phyloP scores from a whole-genome alignment of 2,329 filamentous ascomycete species.

The Aspergillus puulaauensis region DNA sequence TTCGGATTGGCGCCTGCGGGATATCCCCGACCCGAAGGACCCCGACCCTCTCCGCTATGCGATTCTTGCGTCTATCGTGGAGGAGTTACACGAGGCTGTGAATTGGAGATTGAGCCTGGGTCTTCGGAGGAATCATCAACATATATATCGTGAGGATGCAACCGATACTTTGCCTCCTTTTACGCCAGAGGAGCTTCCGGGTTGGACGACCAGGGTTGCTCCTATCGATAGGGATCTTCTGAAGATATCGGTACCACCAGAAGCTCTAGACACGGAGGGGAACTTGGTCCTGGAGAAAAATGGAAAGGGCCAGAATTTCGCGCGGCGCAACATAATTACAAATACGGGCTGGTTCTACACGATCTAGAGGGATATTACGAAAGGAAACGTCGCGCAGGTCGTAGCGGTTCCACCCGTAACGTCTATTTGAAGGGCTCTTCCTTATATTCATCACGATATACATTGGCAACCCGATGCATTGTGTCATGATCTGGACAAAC shows the following conservation, averaged over 20 bases:
- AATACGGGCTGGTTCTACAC: slow-evolving; percentile 28
- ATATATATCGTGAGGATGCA: slow-evolving; percentile 23
- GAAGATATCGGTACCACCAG: slow-evolving; percentile 5
- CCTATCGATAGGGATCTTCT: slow-evolving; percentile 14
- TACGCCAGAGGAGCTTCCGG: slow-evolving; percentile 17
- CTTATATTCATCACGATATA: slow-evolving; percentile 24
- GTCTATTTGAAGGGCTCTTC: slow-evolving; percentile 15
- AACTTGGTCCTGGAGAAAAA: slow-evolving; percentile 22
- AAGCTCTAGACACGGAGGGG: slow-evolving; percentile 13
- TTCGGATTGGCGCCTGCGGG: background rate
- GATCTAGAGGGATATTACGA: background rate
- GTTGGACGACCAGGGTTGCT: slow-evolving; percentile 19
- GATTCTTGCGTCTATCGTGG: slow-evolving; percentile 7
- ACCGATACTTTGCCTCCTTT: slow-evolving; percentile 24
- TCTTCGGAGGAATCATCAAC: slow-evolving; percentile 14
- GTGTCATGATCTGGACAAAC: slow-evolving; percentile 25
- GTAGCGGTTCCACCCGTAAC: background rate
- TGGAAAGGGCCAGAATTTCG: slow-evolving; percentile 21
- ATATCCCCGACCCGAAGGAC: slow-evolving; percentile 4
- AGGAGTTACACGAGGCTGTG: slow-evolving; percentile 7
- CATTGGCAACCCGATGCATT: slow-evolving; percentile 28
- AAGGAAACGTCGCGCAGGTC: no score
- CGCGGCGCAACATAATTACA: slow-evolving; percentile 25
- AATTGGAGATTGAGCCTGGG: slow-evolving; percentile 7
- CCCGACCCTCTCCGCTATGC: slow-evolving; percentile 6